Evolutionary conservation across 2,329 filamentous ascomycete genomes (phyloP).

Genomic region (Fusarium sp.): DNA sequence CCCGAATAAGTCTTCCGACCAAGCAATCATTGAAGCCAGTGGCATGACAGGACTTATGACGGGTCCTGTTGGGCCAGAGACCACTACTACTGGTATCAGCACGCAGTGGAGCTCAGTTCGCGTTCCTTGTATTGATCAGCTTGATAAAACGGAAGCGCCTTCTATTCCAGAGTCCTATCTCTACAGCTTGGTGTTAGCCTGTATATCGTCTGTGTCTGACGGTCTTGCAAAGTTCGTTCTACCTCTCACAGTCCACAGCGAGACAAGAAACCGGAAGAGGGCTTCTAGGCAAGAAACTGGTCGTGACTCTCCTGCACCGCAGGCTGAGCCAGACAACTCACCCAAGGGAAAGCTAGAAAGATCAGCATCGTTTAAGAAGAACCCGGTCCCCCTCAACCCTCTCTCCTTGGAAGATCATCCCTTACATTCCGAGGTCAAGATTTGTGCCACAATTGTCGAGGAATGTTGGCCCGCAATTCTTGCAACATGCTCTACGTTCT

Average conservation of each 20-base stretch:
- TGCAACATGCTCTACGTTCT: slow-evolving; percentile 94
- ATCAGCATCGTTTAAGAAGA: slow-evolving; percentile 79
- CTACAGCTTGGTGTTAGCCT: slow-evolving; percentile 89
- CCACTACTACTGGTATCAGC: slow-evolving; percentile 84
- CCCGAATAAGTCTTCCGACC: slow-evolving; percentile 76
- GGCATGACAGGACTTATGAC: slow-evolving; percentile 91
- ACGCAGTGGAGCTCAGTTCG: slow-evolving; percentile 91
- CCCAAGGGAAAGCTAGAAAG: slow-evolving; percentile 65
- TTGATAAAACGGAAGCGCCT: slow-evolving; percentile 92
- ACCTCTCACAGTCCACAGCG: slow-evolving; percentile 87
- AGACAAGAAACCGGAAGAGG: slow-evolving; percentile 70
- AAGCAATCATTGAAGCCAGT: slow-evolving; percentile 90
- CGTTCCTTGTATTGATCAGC: slow-evolving; percentile 90
- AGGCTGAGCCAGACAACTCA: slow-evolving; percentile 55
- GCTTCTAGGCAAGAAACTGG: slow-evolving; percentile 61
- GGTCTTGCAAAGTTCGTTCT: slow-evolving; percentile 94
- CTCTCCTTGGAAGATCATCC: slow-evolving; percentile 81
- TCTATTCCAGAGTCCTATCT: slow-evolving; percentile 91
- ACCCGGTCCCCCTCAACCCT: slow-evolving; percentile 87
- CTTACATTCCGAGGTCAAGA: slow-evolving; percentile 78
- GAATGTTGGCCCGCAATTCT: slow-evolving; percentile 96
- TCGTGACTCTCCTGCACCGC: slow-evolving; percentile 60
- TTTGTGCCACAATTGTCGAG: slow-evolving; percentile 86
- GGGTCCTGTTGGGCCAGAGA: slow-evolving; percentile 76
- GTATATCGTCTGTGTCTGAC: slow-evolving; percentile 91